Base-by-base conservation (phyloP, 164 flowering plant species). In the Malania oleifera region DNA sequence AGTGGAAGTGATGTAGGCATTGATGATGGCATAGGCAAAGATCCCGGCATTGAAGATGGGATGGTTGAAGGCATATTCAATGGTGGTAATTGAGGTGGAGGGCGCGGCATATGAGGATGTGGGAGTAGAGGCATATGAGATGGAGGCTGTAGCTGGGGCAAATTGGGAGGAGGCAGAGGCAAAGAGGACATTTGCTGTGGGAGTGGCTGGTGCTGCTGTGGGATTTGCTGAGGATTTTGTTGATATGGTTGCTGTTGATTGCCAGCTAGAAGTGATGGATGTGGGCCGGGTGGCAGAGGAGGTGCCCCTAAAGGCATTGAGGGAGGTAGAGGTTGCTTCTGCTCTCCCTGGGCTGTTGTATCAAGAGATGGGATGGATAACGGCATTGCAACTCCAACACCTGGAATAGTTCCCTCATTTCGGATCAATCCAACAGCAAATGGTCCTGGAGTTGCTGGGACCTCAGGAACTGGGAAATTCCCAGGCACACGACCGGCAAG, bases 381-480 rank as follows among this genome's bases (percentile, higher is more conserved):
- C 2, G 97, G 95, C 96, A 95, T 87, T 31, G 99, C 91, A 63
- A 77, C 81, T 66, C 99, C 99, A 66, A 95, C 67, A 39, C 99
- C 99, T 22, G 97, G 99, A 61, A 95, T 95, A 5, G 82, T 87
- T 59, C 99, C 99, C 53, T 95, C 99, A 73, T 81, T 95, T 60
- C 99, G 87, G 38, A 81, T 50, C 68, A 84, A 64, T 41, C 96
- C 96, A 64, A 83, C 63, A 31, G 82, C 70, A 78, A 95, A 86
- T 56, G 89, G 78, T 34, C 99, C 96, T 9, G 96, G 96, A 65
- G 91, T 86, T 51, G 89, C 49, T 56, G 96, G 91, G 22, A 57
- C 65, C 46, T 91, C 99, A 38, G 80, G 78, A 27, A 68, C 55
- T 0, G 81, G 78, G 63, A 82, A 95, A 70, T 72, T 83, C 47